Evolutionary conservation across 1,139 yeast species (phyloP), one percentile per base, ranked within the genome.

Genomic region (Geotrichum carabidarum): DNA sequence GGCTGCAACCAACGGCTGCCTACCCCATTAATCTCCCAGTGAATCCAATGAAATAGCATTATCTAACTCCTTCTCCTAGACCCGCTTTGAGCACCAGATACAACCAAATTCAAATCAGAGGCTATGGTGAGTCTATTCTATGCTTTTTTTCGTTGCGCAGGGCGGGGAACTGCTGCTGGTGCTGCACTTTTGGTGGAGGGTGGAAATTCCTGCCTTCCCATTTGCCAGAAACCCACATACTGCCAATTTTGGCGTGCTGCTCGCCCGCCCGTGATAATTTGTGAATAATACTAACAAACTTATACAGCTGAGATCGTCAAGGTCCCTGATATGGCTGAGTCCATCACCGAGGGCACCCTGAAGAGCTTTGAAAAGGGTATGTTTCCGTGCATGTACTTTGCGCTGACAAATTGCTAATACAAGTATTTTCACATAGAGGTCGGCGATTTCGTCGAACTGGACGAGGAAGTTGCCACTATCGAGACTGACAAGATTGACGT

Each of bases 311-410:
- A 66, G 57, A 63, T 68, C 54, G 95, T 93, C 57, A 88, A 90
- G 73, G 99, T 93, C 40, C 99, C 99, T 52, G 95, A 89, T 63
- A 90, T 93, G 97, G 99, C 99, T 51, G 99, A 93, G 74, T 91
- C 98, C 54, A 86, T 93, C 69, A 89, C 97, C 50, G 99, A 93
- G 74, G 99, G 99, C 71, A 89, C 98, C 51, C 79, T 93, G 64
- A 78, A 89, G 60, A 84, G 89, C 54, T 90, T 82, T 73, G 79
- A 82, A 64, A 75, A 75, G 66, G 61, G 63, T 58, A 55, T 14
- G 62, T 58, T 8, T 27, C 17, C 3, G 34, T 43, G 44, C 30
- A 11, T 38, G 30, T 9, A 34, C 14, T 14, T 27, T 38, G 37
- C 35, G 46, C 31, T 9, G 47, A 41, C 32, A 41, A 37, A n/a